Conservation (phyloP, 495 filamentous ascomycete genomes). For the Tuber indicum region DNA sequence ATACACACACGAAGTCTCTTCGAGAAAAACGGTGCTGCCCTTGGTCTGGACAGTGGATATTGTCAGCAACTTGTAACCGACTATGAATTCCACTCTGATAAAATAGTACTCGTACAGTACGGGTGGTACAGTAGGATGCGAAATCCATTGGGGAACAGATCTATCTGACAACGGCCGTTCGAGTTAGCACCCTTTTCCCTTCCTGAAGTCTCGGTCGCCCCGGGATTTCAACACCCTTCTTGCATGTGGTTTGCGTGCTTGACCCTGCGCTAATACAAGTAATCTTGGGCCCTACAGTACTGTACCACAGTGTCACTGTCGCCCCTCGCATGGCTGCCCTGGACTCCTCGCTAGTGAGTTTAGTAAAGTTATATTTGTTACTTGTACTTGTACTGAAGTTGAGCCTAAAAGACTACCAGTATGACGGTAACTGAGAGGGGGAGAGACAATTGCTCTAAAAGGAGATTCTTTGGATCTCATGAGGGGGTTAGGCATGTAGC, state of each 20-base stretch:
- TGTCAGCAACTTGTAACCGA: conserved; percentile 3
- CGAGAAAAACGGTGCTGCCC: not conserved
- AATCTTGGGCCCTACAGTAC: not conserved
- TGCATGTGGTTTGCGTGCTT: not conserved
- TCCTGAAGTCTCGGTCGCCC: not conserved
- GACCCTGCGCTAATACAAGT: not conserved
- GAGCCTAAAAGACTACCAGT: not conserved
- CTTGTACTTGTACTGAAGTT: no score
- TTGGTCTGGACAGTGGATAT: not conserved
- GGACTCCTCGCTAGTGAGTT: not conserved
- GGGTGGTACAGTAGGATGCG: no score
- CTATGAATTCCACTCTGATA: not conserved
- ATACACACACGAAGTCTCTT: not conserved
- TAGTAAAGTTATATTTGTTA: not conserved
- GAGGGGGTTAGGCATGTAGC: not conserved
- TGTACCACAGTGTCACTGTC: not conserved
- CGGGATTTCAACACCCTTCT: not conserved
- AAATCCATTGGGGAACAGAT: not conserved
- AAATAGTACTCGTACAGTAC: no score
- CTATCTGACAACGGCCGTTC: not conserved
- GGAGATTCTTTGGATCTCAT: not conserved
- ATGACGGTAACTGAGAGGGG: not conserved
- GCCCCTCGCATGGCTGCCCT: not conserved
- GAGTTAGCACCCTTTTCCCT: conserved; percentile 3
- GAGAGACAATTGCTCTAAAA: not conserved